These are phyloP conservation scores for Gossypium schwendimanii DNA, from an alignment of 441 rosid genomes.

Conservation along the genomic window DNA sequence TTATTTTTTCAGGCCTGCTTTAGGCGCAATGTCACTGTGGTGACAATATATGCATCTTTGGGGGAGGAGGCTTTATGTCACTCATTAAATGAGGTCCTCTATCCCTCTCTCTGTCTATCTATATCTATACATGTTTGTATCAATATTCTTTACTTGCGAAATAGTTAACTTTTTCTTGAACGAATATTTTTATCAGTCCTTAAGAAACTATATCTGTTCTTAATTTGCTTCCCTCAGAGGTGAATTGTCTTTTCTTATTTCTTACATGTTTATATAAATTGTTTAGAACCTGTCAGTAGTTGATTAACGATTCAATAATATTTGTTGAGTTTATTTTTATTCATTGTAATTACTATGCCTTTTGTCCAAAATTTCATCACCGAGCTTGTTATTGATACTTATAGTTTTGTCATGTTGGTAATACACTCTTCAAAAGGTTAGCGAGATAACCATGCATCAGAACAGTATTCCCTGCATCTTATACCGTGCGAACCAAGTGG, in stretches of 20 bases:
- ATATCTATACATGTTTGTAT: neutral
- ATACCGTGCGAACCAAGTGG: neutral
- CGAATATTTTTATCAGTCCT: neutral
- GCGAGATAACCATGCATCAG: neutral
- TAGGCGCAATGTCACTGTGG: slow-evolving; percentile 77
- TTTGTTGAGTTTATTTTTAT: neutral
- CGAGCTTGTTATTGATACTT: neutral
- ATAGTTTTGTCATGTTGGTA: neutral
- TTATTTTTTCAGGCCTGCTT: slow-evolving; percentile 68
- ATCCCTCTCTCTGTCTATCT: slow-evolving; percentile 10
- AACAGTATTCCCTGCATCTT: neutral
- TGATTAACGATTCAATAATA: neutral
- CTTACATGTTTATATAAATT: neutral
- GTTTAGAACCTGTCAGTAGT: neutral
- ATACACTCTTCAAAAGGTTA: neutral
- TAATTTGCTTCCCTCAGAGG: neutral
- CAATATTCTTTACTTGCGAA: neutral
- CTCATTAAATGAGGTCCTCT: slow-evolving; percentile 80
- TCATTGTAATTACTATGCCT: neutral
- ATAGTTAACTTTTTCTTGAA: neutral
- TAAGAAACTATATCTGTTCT: neutral
- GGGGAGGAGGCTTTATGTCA: slow-evolving; percentile 94
- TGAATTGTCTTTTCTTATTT: neutral
- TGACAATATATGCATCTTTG: slow-evolving; percentile 84
- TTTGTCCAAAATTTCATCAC: neutral